Percentiles rank a stretch among this genome's conserved stretches.
phyloP scores from a whole-genome alignment of 2,329 filamentous ascomycete genomes.

The Nannizziopsis barbatae region DNA sequence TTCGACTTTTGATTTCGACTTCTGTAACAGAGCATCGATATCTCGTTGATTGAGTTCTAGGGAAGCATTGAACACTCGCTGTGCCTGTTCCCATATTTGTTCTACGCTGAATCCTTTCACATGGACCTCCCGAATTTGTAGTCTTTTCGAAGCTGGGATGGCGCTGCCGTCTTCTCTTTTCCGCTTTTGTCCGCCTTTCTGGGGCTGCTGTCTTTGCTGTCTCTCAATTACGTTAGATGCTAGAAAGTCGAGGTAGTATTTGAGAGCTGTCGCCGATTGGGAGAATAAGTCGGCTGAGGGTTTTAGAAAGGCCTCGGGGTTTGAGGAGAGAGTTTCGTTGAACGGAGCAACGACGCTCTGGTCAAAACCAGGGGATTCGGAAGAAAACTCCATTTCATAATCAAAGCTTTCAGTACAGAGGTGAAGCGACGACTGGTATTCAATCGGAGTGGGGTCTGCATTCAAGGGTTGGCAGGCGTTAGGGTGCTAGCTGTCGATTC shows the following conservation, averaged over 20 bases:
- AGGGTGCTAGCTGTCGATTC: too few relatives aligned
- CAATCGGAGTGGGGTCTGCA: too few relatives aligned
- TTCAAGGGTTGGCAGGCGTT: too few relatives aligned
- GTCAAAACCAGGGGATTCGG: neutral
- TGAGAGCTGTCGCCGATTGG: conserved; percentile 63
- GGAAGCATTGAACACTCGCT: conserved; percentile 62
- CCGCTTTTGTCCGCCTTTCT: conserved; percentile 56
- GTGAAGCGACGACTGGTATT: too few relatives aligned
- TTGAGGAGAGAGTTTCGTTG: conserved; percentile 6
- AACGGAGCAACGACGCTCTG: neutral
- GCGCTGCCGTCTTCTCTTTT: conserved; percentile 52
- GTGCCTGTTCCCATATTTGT: conserved; percentile 91
- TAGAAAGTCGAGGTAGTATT: conserved; percentile 66
- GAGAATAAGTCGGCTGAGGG: conserved; percentile 56
- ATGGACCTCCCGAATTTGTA: conserved; percentile 75
- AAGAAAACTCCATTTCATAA: neutral
- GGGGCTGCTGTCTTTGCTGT: conserved; percentile 56
- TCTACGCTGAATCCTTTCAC: conserved; percentile 74
- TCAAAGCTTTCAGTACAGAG: neutral
- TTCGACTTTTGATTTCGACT: neutral
- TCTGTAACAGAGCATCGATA: conserved; percentile 19
- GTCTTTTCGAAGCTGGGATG: conserved; percentile 16
- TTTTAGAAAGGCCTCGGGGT: conserved; percentile 63
- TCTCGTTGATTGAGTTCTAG: conserved; percentile 43
- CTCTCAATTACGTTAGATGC: conserved; percentile 61